A percentile compares a stretch with the other conserved stretches of the same genome.
Evolutionary conservation across 306 rosid genomes (phyloP).

Genomic region (Begonia loranthoides): DNA sequence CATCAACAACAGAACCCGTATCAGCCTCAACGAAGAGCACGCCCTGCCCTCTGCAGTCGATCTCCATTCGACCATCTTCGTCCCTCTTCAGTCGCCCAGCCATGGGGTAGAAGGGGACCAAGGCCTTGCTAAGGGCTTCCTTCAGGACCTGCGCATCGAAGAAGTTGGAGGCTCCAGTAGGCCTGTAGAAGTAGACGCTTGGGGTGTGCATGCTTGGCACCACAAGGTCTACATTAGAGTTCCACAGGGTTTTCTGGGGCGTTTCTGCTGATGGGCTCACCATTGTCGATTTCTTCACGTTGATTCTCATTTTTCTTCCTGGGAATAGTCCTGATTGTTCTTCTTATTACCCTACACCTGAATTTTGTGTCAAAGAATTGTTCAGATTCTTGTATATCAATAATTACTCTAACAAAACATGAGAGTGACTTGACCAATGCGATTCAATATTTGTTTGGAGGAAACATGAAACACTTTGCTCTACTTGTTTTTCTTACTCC

Average conservation of each 20-base stretch:
- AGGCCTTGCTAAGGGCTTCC: conserved; percentile 48
- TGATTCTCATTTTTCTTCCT: conserved; percentile 24
- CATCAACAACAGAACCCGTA: conserved; percentile 28
- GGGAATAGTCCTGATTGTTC: too few relatives aligned
- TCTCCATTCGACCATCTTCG: conserved; percentile 67
- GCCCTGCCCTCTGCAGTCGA: conserved; percentile 55
- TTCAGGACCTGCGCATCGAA: conserved; percentile 39
- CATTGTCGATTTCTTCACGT: conserved; percentile 47
- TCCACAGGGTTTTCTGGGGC: conserved; percentile 44
- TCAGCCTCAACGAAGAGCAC: conserved; percentile 69
- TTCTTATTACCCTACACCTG: too few relatives aligned
- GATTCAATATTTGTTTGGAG: too few relatives aligned
- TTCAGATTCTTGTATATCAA: too few relatives aligned
- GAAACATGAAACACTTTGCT: too few relatives aligned
- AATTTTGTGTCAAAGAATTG: too few relatives aligned
- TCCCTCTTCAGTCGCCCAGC: conserved; percentile 62
- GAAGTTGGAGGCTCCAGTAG: conserved; percentile 30
- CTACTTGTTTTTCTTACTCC: too few relatives aligned
- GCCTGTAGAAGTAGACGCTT: conserved; percentile 57
- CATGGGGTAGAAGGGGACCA: conserved; percentile 70
- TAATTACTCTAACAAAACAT: too few relatives aligned
- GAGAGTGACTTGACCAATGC: too few relatives aligned
- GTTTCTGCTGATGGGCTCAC: conserved; percentile 56
- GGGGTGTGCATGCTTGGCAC: conserved; percentile 63
- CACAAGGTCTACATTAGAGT: conserved; percentile 66